Percentiles rank a stretch among this genome's conserved stretches.
phyloP scores from a whole-genome alignment of 331 rosid species.

The Malus hybrid region DNA sequence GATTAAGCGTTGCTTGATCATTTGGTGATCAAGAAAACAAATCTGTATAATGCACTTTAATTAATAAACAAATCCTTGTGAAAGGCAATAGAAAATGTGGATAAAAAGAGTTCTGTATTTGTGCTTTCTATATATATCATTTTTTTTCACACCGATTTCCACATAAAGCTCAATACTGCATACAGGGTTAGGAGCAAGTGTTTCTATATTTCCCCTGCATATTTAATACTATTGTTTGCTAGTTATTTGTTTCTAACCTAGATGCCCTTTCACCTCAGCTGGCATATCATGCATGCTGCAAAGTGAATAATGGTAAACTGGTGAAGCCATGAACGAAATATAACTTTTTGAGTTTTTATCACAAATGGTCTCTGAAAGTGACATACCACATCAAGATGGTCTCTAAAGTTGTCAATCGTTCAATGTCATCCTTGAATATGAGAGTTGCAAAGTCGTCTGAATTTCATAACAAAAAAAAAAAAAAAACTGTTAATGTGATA shows the following conservation, averaged over 20 bases:
- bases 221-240: conserved; percentile 19
- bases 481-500: too few species aligned
- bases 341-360: too few species aligned
- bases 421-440: too few species aligned
- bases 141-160: conserved; percentile 10
- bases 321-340: not conserved
- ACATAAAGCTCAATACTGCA: not conserved
- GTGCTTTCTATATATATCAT: not conserved
- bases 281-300: not conserved
- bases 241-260: conserved; percentile 18
- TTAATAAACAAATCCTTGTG: too few species aligned
- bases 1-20: too few species aligned
- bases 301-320: not conserved
- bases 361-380: too few species aligned
- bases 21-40: too few species aligned
- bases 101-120: not conserved
- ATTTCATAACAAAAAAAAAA: too few species aligned
- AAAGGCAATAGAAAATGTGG: not conserved
- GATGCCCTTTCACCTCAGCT: conserved; percentile 13
- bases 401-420: too few species aligned
- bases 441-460: too few species aligned
- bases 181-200: not conserved
- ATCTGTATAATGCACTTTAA: too few species aligned
- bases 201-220: not conserved
- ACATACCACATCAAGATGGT: too few species aligned